phyloP scores from a whole-genome alignment of 768 basidiomycete species.

The Gymnopilus junonius region DNA sequence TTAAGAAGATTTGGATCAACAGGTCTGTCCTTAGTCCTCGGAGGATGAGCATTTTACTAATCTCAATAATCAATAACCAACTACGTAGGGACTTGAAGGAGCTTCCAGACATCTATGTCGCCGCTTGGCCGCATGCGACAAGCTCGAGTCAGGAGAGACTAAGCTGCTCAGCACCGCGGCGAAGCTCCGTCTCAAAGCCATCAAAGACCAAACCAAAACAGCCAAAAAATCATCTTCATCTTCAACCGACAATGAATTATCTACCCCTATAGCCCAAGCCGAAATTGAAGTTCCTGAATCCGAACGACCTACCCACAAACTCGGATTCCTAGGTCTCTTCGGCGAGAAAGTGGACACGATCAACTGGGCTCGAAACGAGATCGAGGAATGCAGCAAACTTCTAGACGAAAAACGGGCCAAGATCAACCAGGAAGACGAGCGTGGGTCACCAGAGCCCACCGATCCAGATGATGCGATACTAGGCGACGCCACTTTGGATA shows the following conservation, averaged over 20 bases:
- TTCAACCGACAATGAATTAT: conserved; percentile 15
- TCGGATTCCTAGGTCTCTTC: conserved; percentile 61
- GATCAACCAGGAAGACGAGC: conserved; percentile 35
- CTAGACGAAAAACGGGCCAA: conserved; percentile 54
- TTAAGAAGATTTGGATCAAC: conserved; percentile 92
- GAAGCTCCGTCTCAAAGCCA: conserved; percentile 65
- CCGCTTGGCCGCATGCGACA: conserved; percentile 70
- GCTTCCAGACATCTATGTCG: conserved; percentile 80
- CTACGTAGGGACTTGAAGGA: conserved; percentile 75
- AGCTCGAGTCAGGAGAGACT: conserved; percentile 89
- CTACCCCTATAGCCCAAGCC: conserved; percentile 9
- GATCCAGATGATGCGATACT: conserved; percentile 16
- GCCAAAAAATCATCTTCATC: conserved; percentile 32
- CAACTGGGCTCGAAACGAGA: conserved; percentile 84
- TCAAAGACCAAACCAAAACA: conserved; percentile 54
- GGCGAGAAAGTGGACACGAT: conserved; percentile 95
- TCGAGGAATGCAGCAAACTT: conserved; percentile 54
- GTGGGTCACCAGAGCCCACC: conserved; percentile 12
- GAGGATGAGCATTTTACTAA: neutral
- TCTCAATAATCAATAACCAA: too few species aligned
- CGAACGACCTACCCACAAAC: conserved; percentile 80
- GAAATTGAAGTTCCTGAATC: conserved; percentile 57
- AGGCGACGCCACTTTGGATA: conserved; percentile 15
- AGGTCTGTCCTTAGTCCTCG: conserved; percentile 45
- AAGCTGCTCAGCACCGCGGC: conserved; percentile 73